A percentile compares a stretch with the other conserved stretches of the same genome.
Evolutionary conservation across 129 eudicot genomes (phyloP).

Genomic region (Tanacetum coccineum): DNA sequence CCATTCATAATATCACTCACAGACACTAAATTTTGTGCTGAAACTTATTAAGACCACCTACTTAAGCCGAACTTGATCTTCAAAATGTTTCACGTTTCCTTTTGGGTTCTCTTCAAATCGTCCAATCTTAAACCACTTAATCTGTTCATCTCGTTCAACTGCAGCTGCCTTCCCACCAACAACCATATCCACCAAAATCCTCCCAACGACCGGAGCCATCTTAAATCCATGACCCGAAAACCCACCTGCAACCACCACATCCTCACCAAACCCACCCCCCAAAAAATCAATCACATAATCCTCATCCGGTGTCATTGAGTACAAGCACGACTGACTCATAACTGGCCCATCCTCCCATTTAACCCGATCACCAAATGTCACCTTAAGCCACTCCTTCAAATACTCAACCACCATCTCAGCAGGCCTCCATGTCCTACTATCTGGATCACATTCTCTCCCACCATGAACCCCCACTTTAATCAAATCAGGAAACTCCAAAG

Average conservation of each 20-base stretch:
- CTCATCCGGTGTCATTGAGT: conserved; percentile 86
- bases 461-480: conserved; percentile 61
- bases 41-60: too few species aligned
- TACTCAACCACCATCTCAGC: conserved; percentile 15
- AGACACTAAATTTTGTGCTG: too few species aligned
- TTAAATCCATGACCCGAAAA: conserved; percentile 97
- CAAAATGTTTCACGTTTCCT: conserved; percentile 69
- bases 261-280: conserved; percentile 71
- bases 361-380: conserved; percentile 48
- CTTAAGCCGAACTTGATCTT: conserved; percentile 43
- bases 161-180: conserved; percentile 44
- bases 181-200: conserved; percentile 59
- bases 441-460: conserved; percentile 66
- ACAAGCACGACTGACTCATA: conserved; percentile 70
- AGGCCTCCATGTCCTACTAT: conserved; percentile 53
- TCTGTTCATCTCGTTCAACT: conserved; percentile 19
- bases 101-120: conserved; percentile 54
- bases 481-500: conserved; percentile 72
- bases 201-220: conserved; percentile 80
- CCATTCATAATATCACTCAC: too few species aligned
- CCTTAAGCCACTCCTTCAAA: conserved; percentile 52
- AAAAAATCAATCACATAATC: conserved; percentile 84
- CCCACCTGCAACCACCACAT: conserved; percentile 85
- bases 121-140: conserved; percentile 48
- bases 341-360: conserved; percentile 53